Conservation (phyloP, 225 moss, liverwort and hornwort genomes). For the Climacium dendroides region DNA sequence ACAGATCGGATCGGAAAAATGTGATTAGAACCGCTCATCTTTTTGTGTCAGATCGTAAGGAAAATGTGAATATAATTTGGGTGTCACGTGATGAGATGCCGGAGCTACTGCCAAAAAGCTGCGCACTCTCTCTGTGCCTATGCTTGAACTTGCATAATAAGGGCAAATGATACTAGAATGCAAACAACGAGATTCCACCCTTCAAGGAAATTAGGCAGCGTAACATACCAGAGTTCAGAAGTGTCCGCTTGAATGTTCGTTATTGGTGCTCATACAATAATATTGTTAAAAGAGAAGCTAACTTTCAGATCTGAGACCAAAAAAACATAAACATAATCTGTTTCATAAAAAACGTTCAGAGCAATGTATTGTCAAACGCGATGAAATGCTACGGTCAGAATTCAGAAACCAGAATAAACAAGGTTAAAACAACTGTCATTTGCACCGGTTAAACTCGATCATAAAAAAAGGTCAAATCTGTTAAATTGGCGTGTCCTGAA, state of each 20-base stretch:
- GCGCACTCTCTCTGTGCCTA: too few relatives aligned
- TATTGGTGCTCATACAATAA: neutral
- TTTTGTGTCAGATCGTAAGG: neutral
- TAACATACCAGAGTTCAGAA: neutral
- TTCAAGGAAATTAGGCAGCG: neutral
- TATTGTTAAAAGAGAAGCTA: neutral
- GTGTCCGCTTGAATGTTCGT: neutral
- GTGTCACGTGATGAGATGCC: neutral
- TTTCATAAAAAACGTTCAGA: neutral
- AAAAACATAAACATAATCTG: too few relatives aligned
- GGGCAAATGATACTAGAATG: neutral
- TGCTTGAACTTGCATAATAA: neutral
- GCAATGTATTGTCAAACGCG: neutral
- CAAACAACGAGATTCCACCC: neutral
- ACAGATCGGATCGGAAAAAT: neutral
- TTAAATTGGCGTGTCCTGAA: neutral
- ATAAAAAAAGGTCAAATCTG: neutral
- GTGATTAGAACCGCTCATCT: neutral
- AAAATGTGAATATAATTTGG: neutral
- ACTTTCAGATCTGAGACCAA: neutral
- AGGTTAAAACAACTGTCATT: neutral
- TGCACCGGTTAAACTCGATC: neutral
- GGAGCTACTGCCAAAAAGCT: neutral
- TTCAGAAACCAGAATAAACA: too few relatives aligned
- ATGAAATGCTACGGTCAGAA: too few relatives aligned